Evolutionary conservation across 257 asterid species (phyloP).

Genomic region (Ajuga chamaepitys): DNA sequence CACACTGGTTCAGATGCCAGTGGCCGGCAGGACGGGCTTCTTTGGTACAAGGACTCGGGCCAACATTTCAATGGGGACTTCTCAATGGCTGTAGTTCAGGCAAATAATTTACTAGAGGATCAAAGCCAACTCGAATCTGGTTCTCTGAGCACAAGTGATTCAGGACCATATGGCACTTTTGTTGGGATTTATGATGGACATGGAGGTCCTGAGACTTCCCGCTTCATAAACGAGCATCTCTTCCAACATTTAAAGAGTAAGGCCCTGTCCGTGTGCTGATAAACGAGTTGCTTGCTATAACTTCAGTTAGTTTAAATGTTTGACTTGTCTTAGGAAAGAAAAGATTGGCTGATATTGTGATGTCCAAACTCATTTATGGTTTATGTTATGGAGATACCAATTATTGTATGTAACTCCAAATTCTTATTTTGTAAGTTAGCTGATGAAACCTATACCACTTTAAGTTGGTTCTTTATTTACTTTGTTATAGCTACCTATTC

Average conservation of each 20-base stretch:
- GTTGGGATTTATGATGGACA: slow-evolving; percentile 91
- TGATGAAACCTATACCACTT: too few species aligned
- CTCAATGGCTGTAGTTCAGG: slow-evolving; percentile 90
- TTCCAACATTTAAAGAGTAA: slow-evolving; percentile 73
- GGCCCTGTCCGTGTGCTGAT: slow-evolving; percentile 5
- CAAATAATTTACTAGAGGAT: slow-evolving; percentile 78
- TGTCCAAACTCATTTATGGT: background rate
- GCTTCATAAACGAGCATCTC: slow-evolving; percentile 68
- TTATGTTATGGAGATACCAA: background rate
- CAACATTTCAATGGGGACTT: slow-evolving; percentile 73
- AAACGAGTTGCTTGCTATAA: background rate
- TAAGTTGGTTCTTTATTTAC: background rate
- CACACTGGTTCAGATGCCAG: slow-evolving; percentile 41
- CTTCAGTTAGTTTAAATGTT: slow-evolving; percentile 3
- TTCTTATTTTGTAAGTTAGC: too few species aligned
- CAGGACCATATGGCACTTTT: slow-evolving; percentile 75
- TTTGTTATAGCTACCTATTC: background rate
- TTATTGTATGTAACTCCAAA: background rate
- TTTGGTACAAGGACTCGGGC: slow-evolving; percentile 72
- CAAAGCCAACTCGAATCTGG: slow-evolving; percentile 92
- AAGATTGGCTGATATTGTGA: background rate
- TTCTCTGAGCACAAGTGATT: slow-evolving; percentile 38
- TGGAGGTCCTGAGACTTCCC: slow-evolving; percentile 82
- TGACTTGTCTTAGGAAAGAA: background rate
- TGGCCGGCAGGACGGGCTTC: slow-evolving; percentile 66